phyloP scores from a whole-genome alignment of 2,329 filamentous ascomycete species.

The Botrytis byssoidea region DNA sequence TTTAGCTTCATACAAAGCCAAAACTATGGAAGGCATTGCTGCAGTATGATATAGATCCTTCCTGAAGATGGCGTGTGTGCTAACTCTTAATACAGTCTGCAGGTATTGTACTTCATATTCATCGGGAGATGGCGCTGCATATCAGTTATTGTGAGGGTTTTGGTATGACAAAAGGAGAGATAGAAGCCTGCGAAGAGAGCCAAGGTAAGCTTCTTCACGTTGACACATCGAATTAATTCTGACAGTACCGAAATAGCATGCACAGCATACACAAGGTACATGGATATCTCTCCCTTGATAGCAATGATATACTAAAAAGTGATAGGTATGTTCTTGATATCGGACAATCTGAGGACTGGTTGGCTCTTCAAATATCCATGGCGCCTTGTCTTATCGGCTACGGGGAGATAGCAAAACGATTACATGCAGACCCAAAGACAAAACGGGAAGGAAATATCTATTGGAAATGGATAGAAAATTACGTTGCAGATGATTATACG shows the following conservation, averaged over 20 bases:
- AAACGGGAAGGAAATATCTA: conserved; percentile 68
- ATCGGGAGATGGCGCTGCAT: conserved; percentile 78
- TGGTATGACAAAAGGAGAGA: conserved; percentile 70
- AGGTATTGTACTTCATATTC: conserved; percentile 72
- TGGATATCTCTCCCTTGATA: neutral
- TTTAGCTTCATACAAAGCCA: conserved; percentile 81
- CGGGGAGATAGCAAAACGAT: conserved; percentile 69
- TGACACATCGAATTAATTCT: conserved; percentile 7
- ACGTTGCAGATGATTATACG: conserved; percentile 75
- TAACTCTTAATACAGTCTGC: conserved; percentile 50
- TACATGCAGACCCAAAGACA: conserved; percentile 63
- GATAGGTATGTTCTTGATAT: conserved; percentile 79
- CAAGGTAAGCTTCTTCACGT: conserved; percentile 52
- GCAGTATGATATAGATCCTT: conserved; percentile 49
- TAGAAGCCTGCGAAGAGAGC: conserved; percentile 71
- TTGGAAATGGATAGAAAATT: conserved; percentile 90
- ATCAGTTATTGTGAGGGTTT: conserved; percentile 79
- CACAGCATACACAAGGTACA: conserved; percentile 67
- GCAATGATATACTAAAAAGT: conserved; percentile 6
- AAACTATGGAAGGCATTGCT: conserved; percentile 68
- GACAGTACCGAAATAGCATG: conserved; percentile 50
- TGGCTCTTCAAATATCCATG: conserved; percentile 80
- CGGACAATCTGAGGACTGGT: conserved; percentile 82
- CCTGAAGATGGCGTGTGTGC: neutral
- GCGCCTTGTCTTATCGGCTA: conserved; percentile 91